A percentile compares a stretch with the other conserved stretches of the same genome.
Conservation (phyloP, 2,329 filamentous ascomycete species). For the Cytospora leucostoma region DNA sequence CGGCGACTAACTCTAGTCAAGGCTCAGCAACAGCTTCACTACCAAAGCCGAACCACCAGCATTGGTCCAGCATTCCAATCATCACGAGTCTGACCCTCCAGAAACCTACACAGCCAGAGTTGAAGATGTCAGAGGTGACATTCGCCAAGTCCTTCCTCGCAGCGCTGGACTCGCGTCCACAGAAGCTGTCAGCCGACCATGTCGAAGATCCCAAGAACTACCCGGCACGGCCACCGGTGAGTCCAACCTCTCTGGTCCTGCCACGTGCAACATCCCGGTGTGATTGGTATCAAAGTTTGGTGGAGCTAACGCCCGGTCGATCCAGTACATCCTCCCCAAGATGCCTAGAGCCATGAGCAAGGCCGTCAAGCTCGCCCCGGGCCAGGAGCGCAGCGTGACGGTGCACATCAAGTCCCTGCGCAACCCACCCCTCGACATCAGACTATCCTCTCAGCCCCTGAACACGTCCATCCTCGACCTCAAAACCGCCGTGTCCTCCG, state of each 20-base stretch:
- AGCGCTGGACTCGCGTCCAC: slow-evolving; percentile 73
- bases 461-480: slow-evolving; percentile 78
- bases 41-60: neutral
- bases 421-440: slow-evolving; percentile 69
- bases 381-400: slow-evolving; percentile 53
- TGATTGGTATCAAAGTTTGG: neutral
- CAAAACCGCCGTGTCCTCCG: slow-evolving; percentile 66
- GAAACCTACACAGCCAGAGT: neutral
- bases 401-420: slow-evolving; percentile 75
- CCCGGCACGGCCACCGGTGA: slow-evolving; percentile 74
- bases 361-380: slow-evolving; percentile 47
- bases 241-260: slow-evolving; percentile 34
- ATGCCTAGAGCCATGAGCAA: slow-evolving; percentile 54
- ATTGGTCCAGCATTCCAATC: neutral
- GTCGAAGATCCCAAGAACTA: slow-evolving; percentile 82
- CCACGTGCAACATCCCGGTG: no score
- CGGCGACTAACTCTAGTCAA: slow-evolving; percentile 2
- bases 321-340: slow-evolving; percentile 71
- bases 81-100: neutral
- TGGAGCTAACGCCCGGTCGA: slow-evolving; percentile 26
- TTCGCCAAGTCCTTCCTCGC: slow-evolving; percentile 86
- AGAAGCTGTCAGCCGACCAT: slow-evolving; percentile 86
- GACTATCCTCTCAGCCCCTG: slow-evolving; percentile 61
- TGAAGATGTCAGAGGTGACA: slow-evolving; percentile 74
- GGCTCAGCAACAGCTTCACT: neutral